Evolutionary conservation across 2,329 filamentous ascomycete genomes (phyloP).

Genomic region (Uncinocarpus reesii): DNA sequence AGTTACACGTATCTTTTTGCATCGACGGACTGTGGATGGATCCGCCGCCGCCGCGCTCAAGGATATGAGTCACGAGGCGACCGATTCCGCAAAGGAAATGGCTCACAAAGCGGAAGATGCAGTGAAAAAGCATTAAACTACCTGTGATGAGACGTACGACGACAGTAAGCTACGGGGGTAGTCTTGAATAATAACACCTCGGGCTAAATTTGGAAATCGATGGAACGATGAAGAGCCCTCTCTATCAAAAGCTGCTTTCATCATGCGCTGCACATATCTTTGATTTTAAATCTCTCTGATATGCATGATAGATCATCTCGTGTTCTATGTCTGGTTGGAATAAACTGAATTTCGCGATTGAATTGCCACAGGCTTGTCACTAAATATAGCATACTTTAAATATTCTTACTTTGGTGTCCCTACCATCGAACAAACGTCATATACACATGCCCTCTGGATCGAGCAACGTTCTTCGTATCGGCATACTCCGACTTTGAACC

Average conservation of each 20-base stretch:
- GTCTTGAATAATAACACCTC: not conserved
- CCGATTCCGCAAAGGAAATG: constrained; percentile 28
- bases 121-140: constrained; percentile 27
- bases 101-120: constrained; percentile 25
- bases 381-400: too few relatives aligned
- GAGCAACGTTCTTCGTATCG: too few relatives aligned
- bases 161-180: too few relatives aligned
- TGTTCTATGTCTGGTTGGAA: not conserved
- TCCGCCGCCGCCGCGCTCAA: constrained; percentile 31
- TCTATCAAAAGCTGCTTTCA: too few relatives aligned
- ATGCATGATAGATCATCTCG: not conserved
- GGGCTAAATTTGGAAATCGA: not conserved
- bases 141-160: not conserved
- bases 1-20: constrained; percentile 61
- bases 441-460: too few relatives aligned
- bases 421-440: too few relatives aligned
- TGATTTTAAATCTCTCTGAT: not conserved
- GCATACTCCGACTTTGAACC: too few relatives aligned
- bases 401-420: too few relatives aligned
- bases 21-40: constrained; percentile 45
- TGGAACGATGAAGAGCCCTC: too few relatives aligned
- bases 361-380: too few relatives aligned
- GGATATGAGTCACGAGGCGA: constrained; percentile 30
- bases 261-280: too few relatives aligned
- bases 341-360: not conserved